Evolutionary conservation across 2,329 filamentous ascomycete genomes (phyloP).

Genomic region (Claviceps cyperi): DNA sequence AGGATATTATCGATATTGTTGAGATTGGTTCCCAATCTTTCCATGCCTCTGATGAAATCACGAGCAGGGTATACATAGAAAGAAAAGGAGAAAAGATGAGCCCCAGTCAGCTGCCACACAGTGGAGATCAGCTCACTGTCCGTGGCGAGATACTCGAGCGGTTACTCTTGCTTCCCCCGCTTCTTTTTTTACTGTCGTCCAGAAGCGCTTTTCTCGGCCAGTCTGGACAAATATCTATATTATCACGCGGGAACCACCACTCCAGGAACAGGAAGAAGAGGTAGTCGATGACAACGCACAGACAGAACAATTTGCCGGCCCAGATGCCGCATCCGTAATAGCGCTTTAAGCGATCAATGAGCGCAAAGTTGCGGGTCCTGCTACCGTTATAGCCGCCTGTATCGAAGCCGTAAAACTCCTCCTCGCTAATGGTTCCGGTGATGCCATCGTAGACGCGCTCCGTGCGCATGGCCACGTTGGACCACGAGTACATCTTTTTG

Average conservation of each 20-base stretch:
- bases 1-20: too few relatives aligned
- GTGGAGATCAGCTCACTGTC: constrained; percentile 5
- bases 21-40: too few relatives aligned
- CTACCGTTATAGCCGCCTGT: constrained; percentile 54
- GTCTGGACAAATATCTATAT: constrained; percentile 78
- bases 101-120: too few relatives aligned
- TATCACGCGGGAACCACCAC: constrained; percentile 67
- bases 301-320: constrained; percentile 93
- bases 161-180: constrained; percentile 12
- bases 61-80: neutral
- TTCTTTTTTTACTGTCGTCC: constrained; percentile 17
- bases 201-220: constrained; percentile 65
- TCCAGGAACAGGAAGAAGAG: constrained; percentile 80
- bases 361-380: constrained; percentile 69
- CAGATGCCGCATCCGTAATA: constrained; percentile 98
- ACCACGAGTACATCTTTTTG: constrained; percentile 98
- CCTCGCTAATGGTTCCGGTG: constrained; percentile 67
- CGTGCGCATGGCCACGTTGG: constrained; percentile 82
- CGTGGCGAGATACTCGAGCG: constrained; percentile 20
- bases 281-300: constrained; percentile 91
- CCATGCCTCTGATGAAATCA: too few relatives aligned
- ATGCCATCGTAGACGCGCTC: constrained; percentile 94
- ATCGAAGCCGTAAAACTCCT: constrained; percentile 77
- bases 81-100: neutral
- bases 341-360: constrained; percentile 87